Evolutionary conservation across 2,329 filamentous ascomycete genomes (phyloP).

Genomic region (Aschersonia sp.): DNA sequence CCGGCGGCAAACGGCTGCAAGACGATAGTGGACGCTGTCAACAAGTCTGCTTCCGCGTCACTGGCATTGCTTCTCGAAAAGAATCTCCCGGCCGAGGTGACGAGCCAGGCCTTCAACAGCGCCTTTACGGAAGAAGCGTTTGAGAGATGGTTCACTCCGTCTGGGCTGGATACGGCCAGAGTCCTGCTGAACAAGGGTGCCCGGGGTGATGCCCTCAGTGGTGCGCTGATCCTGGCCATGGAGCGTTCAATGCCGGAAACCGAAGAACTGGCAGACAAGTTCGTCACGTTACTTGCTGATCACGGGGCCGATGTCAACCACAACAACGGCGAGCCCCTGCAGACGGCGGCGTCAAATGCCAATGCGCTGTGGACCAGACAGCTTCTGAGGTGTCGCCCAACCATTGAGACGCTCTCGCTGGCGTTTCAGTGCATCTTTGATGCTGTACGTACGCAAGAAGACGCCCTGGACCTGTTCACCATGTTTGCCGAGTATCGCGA

Average conservation of each 20-base stretch:
- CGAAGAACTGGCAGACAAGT: constrained; percentile 25
- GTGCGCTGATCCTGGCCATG: constrained; percentile 30
- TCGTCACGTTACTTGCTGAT: constrained; percentile 24
- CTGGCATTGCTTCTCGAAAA: constrained; percentile 27
- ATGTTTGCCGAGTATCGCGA: constrained; percentile 36
- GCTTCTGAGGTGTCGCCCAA: constrained; percentile 35
- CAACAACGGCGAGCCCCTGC: constrained; percentile 37
- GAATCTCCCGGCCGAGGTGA: constrained; percentile 25
- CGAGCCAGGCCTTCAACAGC: constrained; percentile 28
- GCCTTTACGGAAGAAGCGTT: constrained; percentile 27
- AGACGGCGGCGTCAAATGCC: constrained; percentile 36
- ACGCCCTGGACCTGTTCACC: constrained; percentile 32
- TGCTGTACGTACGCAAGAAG: constrained; percentile 31
- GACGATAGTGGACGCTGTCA: constrained; percentile 33
- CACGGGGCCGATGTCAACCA: constrained; percentile 33
- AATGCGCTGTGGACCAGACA: constrained; percentile 32
- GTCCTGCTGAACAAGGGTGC: constrained; percentile 35
- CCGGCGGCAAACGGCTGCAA: constrained; percentile 36
- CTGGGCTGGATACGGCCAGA: constrained; percentile 30
- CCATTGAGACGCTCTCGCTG: constrained; percentile 31
- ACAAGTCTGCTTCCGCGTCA: constrained; percentile 20
- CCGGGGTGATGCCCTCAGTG: constrained; percentile 27
- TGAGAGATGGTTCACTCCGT: constrained; percentile 28
- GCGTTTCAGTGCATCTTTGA: constrained; percentile 44
- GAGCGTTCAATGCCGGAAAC: constrained; percentile 24